Evolutionary conservation across 2,329 filamentous ascomycete species (phyloP).

Genomic region (Trichothecium sympodiale): DNA sequence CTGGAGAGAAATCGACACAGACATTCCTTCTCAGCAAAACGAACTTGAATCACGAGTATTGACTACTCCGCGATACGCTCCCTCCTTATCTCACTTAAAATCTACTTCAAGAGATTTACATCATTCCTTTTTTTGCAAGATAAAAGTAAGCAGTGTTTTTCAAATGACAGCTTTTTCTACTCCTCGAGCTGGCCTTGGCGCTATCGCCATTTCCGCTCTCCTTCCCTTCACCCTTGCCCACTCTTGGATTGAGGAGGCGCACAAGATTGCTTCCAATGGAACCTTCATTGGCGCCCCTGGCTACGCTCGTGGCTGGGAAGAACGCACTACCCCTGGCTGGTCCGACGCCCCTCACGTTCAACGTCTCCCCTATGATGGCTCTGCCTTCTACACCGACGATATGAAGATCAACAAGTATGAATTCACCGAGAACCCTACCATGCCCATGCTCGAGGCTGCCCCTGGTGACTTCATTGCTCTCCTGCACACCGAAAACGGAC

Average conservation of each 20-base stretch:
- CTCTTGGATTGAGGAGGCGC: constrained; percentile 73
- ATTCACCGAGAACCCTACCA: constrained; percentile 30
- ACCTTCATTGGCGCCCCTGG: constrained; percentile 36
- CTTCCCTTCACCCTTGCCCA: constrained; percentile 40
- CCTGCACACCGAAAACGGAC: constrained; percentile 64
- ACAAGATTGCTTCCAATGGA: constrained; percentile 64
- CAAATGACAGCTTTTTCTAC: constrained; percentile 11
- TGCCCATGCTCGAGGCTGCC: constrained; percentile 49
- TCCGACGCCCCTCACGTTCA: constrained; percentile 34
- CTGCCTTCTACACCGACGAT: constrained; percentile 52
- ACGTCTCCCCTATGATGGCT: constrained; percentile 49
- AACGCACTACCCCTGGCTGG: constrained; percentile 36
- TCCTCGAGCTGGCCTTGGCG: constrained; percentile 11
- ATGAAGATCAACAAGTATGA: constrained; percentile 36
- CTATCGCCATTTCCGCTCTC: constrained; percentile 19
- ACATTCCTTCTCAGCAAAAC: too few relatives aligned
- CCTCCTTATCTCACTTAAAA: too few relatives aligned
- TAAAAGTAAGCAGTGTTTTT: too few relatives aligned
- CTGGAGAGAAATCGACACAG: constrained; percentile 1
- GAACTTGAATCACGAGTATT: too few relatives aligned
- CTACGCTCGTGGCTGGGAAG: constrained; percentile 61
- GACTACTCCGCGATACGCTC: too few relatives aligned
- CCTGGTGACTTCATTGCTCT: constrained; percentile 56
- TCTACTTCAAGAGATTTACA: too few relatives aligned
- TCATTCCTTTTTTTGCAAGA: too few relatives aligned